phyloP scores from a whole-genome alignment of 1,139 yeast species.

The Lodderomyces elongisporus region DNA sequence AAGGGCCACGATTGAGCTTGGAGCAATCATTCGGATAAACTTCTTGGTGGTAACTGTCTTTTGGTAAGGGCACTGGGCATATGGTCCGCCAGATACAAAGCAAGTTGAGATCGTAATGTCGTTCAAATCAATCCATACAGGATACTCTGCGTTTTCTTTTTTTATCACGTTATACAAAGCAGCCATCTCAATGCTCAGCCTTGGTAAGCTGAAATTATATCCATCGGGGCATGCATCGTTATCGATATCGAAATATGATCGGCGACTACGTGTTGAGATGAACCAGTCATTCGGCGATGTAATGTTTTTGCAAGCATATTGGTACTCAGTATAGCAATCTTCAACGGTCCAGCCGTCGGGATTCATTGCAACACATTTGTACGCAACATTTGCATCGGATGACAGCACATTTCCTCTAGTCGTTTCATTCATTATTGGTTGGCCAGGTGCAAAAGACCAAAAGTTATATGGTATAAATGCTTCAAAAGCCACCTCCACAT shows the following conservation, averaged over 20 bases:
- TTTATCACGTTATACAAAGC: slow-evolving; percentile 24
- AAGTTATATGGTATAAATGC: slow-evolving; percentile 28
- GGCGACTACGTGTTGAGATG: slow-evolving; percentile 25
- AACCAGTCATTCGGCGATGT: slow-evolving; percentile 45
- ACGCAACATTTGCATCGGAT: slow-evolving; percentile 30
- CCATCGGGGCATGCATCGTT: slow-evolving; percentile 46
- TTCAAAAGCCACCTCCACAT: slow-evolving; percentile 16
- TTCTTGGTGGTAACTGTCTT: slow-evolving; percentile 48
- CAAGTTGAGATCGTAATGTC: slow-evolving; percentile 70
- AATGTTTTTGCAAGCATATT: slow-evolving; percentile 52
- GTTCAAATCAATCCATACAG: slow-evolving; percentile 81
- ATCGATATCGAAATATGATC: slow-evolving; percentile 50
- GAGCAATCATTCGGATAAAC: slow-evolving; percentile 61
- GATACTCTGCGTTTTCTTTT: slow-evolving; percentile 17
- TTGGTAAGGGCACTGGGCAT: slow-evolving; percentile 75
- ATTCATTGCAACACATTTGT: slow-evolving; percentile 56
- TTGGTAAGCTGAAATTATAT: slow-evolving; percentile 54
- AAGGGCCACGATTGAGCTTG: slow-evolving; percentile 56
- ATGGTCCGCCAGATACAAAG: slow-evolving; percentile 84
- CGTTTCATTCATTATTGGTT: slow-evolving; percentile 24
- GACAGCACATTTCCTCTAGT: background rate
- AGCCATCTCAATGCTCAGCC: slow-evolving; percentile 34
- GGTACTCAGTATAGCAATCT: slow-evolving; percentile 55
- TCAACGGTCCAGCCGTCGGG: slow-evolving; percentile 52
- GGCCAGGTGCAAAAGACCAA: slow-evolving; percentile 70